These are phyloP conservation scores for Neurospora sp. DNA, from an alignment of 495 filamentous ascomycete species.

Conservation along the genomic window DNA sequence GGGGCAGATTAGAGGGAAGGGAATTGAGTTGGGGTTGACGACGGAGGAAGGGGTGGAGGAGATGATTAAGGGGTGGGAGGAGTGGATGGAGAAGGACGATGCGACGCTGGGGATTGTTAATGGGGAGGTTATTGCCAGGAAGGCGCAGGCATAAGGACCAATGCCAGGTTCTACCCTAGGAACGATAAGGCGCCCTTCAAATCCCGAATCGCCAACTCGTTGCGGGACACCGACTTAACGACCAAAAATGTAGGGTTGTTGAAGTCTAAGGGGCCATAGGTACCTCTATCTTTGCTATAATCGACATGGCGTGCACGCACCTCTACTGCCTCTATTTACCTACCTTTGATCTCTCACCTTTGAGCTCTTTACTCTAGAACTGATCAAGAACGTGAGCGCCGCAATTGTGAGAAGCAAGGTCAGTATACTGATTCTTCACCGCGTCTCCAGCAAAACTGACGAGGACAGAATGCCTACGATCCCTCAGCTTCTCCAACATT, in stretches of 20 bases:
- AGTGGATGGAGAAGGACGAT: slow-evolving; percentile 29
- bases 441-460: background rate
- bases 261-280: too few species aligned
- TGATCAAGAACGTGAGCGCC: background rate
- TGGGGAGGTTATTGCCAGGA: slow-evolving; percentile 33
- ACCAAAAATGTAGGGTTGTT: too few species aligned
- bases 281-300: too few species aligned
- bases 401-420: background rate
- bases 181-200: too few species aligned
- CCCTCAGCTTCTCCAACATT: background rate
- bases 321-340: too few species aligned
- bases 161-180: background rate
- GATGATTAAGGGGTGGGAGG: slow-evolving; percentile 33
- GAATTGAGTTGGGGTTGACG: slow-evolving; percentile 22
- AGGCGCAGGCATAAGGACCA: background rate
- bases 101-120: slow-evolving; percentile 28
- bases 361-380: background rate
- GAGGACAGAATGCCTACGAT: background rate
- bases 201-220: too few species aligned
- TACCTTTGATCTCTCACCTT: too few species aligned
- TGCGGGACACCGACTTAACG: too few species aligned
- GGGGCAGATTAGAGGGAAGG: slow-evolving; percentile 21
- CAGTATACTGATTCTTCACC: background rate
- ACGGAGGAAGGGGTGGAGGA: slow-evolving; percentile 29
- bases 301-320: too few species aligned